Base-by-base conservation (phyloP, 371 early-diverging fungal species). In the Mucor lusitanicus region DNA sequence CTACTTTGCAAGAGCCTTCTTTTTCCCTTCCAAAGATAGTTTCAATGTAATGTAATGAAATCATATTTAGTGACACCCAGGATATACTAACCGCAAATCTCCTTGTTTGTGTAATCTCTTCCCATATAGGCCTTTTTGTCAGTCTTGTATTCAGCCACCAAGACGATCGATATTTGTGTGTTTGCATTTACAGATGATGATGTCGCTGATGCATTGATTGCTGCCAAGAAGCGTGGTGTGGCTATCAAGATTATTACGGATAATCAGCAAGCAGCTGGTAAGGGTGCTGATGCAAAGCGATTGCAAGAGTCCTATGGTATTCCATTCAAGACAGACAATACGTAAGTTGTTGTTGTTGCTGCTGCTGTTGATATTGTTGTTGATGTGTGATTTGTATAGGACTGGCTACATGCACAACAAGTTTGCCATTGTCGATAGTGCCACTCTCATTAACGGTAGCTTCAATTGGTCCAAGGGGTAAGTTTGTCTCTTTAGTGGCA, bases 181-280 rank as follows among this genome's bases (percentile, higher is more conserved):
- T 90, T 86, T 70, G 85, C 85, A 54, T 78, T 90, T 53, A 90
- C 90, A 9, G 90, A 90, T 67, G 86, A 90, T 70, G 89, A 86
- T 72, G 67, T 88, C 39, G 86, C 88, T 25, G 79, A 87, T 50
- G 85, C 82, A 23, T 68, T 90, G 25, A 78, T 83, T 64, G 74
- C 76, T 9, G 88, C 89, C 44, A 81, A 88, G 64, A 77, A 83
- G 63, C 80, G 90, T 28, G 82, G 80, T 27, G 89, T 90, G 13
- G 68, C 67, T 32, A 69, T 83, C 35, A 65, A 77, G 35, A 83
- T 83, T 59, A 83, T 90, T 63, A 85, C 87, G 3, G 90, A 90
- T 60, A 86, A 89, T 64, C 87, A 86, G 57, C 90, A 90, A 71
- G 80, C 86, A 19, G 79, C 85, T 15, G 74, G 76, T 69, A 75